phyloP scores from a whole-genome alignment of 2,329 filamentous ascomycete species.

The Aureobasidium sp. region DNA sequence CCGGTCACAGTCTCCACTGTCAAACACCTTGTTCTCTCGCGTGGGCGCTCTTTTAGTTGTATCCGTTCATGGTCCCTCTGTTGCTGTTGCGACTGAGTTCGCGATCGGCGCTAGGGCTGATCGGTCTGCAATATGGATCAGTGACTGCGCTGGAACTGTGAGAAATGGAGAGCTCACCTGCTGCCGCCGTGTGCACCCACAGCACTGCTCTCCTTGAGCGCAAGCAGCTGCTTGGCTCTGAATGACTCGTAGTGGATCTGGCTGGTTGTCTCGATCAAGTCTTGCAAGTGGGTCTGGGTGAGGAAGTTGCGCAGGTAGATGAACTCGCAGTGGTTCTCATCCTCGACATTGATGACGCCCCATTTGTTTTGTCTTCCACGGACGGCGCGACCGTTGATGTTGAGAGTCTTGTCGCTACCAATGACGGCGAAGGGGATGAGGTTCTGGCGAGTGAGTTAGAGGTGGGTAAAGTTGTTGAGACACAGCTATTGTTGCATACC shows the following conservation, averaged over 20 bases:
- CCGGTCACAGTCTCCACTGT: conserved; percentile 12
- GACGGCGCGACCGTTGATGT: conserved; percentile 94
- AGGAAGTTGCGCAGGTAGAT: conserved; percentile 98
- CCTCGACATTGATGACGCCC: conserved; percentile 99
- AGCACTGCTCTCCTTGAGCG: conserved; percentile 95
- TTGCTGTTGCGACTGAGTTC: conserved; percentile 96
- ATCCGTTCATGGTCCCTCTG: conserved; percentile 98
- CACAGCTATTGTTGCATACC: conserved; percentile 47
- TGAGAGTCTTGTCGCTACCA: conserved; percentile 95
- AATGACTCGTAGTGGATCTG: conserved; percentile 99
- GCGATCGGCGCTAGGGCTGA: conserved; percentile 88
- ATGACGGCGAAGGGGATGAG: conserved; percentile 97
- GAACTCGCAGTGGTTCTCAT: conserved; percentile 99
- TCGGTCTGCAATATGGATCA: conserved; percentile 48
- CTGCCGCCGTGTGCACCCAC: conserved; percentile 66
- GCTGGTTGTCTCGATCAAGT: conserved; percentile 97
- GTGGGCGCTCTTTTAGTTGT: conserved; percentile 44
- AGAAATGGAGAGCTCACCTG: conserved; percentile 39
- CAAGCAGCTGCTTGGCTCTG: conserved; percentile 97
- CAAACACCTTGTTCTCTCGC: conserved; percentile 4
- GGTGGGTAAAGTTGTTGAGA: neutral
- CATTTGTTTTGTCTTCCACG: conserved; percentile 97
- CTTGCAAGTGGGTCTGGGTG: conserved; percentile 94
- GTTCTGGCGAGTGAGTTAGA: conserved; percentile 49
- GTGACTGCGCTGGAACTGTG: neutral